These are phyloP conservation scores for Combretum micranthum DNA, from an alignment of 345 rosid species.

Conservation along the genomic window DNA sequence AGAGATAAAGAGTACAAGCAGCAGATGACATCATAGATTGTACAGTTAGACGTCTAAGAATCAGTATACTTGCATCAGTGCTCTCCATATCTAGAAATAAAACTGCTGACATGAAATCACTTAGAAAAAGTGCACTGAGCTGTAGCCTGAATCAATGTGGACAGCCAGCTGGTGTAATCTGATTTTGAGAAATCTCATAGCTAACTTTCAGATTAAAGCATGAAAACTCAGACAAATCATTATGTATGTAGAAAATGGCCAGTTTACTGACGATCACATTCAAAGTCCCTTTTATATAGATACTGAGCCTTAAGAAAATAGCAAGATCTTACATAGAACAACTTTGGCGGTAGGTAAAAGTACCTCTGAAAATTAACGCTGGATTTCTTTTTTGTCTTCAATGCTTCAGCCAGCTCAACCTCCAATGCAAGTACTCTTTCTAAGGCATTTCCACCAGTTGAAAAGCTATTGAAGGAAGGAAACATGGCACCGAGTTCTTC, in stretches of 20 bases:
- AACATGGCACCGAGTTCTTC: slow-evolving; percentile 71
- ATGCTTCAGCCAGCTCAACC: slow-evolving; percentile 82
- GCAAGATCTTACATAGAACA: too few species aligned
- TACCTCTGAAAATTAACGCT: slow-evolving; percentile 76
- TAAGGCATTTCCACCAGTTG: slow-evolving; percentile 56
- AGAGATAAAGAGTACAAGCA: too few species aligned
- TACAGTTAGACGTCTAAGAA: too few species aligned
- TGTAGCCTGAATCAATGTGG: too few species aligned
- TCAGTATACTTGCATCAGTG: too few species aligned
- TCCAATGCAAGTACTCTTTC: slow-evolving; percentile 94
- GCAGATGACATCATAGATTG: too few species aligned
- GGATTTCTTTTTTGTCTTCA: slow-evolving; percentile 68
- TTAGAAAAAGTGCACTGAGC: too few species aligned
- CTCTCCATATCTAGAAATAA: too few species aligned
- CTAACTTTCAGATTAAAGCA: too few species aligned
- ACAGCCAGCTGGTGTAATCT: too few species aligned
- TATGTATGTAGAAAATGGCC: background rate
- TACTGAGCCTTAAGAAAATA: background rate
- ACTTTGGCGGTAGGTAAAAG: slow-evolving; percentile 1
- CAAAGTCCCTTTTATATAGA: background rate
- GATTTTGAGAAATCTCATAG: too few species aligned
- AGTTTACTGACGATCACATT: background rate
- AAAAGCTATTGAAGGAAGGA: slow-evolving; percentile 50
- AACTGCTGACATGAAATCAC: too few species aligned
- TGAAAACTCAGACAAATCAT: background rate